Conservation (phyloP, 106 monocot genomes). For the Allium fistulosum region DNA sequence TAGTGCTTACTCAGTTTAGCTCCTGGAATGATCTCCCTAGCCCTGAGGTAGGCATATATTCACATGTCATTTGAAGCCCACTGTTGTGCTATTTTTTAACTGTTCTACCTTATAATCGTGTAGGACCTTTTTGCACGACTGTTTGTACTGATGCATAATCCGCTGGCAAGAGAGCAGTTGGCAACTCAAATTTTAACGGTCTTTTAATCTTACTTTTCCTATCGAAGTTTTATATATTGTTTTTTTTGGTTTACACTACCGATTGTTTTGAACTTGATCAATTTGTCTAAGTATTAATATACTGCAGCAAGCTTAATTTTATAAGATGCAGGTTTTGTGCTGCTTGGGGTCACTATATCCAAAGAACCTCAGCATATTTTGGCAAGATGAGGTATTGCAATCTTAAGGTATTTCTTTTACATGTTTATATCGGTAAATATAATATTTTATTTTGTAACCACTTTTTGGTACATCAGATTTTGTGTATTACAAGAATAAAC, state of each 20-base stretch:
- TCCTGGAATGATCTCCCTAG: conserved; percentile 60
- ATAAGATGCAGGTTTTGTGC: conserved; percentile 65
- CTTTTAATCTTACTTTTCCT: not conserved
- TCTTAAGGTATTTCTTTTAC: conserved; percentile 23
- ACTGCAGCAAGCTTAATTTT: no score
- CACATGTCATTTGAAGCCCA: not conserved
- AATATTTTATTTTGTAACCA: not conserved
- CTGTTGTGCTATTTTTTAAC: no score
- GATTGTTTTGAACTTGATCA: not conserved
- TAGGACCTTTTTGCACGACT: conserved; percentile 97
- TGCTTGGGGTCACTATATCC: conserved; percentile 80
- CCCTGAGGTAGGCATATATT: conserved; percentile 45
- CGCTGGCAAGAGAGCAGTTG: conserved; percentile 77
- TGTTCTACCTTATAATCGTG: conserved; percentile 4
- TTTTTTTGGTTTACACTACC: no score
- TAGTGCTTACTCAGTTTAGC: conserved; percentile 29
- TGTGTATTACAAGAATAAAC: not conserved
- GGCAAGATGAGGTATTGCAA: conserved; percentile 96
- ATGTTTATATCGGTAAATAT: not conserved
- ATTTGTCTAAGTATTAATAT: no score
- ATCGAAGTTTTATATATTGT: not conserved
- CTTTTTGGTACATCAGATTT: not conserved
- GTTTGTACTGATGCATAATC: conserved; percentile 86
- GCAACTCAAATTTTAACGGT: conserved; percentile 86
- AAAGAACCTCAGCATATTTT: conserved; percentile 76